Conservation (phyloP, 2,329 filamentous ascomycete genomes). For the Monilinia fructicola region DNA sequence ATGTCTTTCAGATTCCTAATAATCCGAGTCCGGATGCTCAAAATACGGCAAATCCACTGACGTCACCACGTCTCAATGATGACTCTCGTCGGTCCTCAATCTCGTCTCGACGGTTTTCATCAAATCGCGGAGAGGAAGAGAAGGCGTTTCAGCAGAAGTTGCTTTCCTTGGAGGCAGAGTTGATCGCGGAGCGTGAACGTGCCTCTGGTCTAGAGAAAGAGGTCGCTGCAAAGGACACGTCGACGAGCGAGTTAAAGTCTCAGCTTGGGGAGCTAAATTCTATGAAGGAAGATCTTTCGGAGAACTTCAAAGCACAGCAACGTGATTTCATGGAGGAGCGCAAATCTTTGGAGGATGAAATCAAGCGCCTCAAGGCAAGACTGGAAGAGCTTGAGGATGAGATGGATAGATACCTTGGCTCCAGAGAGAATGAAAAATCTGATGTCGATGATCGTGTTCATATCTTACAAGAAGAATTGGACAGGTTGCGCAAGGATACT, state of each 20-base stretch:
- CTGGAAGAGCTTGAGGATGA: slow-evolving; percentile 91
- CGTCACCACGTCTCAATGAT: slow-evolving; percentile 41
- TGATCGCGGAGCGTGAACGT: slow-evolving; percentile 70
- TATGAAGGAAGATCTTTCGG: slow-evolving; percentile 89
- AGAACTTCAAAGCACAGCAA: slow-evolving; percentile 91
- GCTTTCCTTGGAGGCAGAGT: slow-evolving; percentile 71
- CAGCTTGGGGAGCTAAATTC: slow-evolving; percentile 84
- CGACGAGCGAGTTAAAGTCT: slow-evolving; percentile 61
- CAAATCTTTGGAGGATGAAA: slow-evolving; percentile 77
- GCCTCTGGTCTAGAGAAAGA: slow-evolving; percentile 69
- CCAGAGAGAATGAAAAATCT: slow-evolving; percentile 77
- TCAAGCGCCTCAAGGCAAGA: slow-evolving; percentile 70
- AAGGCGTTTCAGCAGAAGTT: slow-evolving; percentile 62
- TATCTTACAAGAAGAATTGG: slow-evolving; percentile 68
- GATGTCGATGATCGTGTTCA: slow-evolving; percentile 67
- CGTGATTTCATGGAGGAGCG: slow-evolving; percentile 84
- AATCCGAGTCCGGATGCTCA: slow-evolving; percentile 50
- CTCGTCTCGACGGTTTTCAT: slow-evolving; percentile 60
- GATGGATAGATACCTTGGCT: slow-evolving; percentile 79
- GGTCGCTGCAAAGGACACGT: slow-evolving; percentile 55
- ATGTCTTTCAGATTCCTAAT: slow-evolving; percentile 52
- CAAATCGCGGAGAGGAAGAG: slow-evolving; percentile 58
- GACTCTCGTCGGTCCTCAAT: slow-evolving; percentile 59
- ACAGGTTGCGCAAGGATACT: slow-evolving; percentile 58
- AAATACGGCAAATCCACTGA: slow-evolving; percentile 45